A percentile compares a stretch with the other conserved stretches of the same genome.
Evolutionary conservation across 257 asterid species (phyloP).

Genomic region (Catharanthus roseus): DNA sequence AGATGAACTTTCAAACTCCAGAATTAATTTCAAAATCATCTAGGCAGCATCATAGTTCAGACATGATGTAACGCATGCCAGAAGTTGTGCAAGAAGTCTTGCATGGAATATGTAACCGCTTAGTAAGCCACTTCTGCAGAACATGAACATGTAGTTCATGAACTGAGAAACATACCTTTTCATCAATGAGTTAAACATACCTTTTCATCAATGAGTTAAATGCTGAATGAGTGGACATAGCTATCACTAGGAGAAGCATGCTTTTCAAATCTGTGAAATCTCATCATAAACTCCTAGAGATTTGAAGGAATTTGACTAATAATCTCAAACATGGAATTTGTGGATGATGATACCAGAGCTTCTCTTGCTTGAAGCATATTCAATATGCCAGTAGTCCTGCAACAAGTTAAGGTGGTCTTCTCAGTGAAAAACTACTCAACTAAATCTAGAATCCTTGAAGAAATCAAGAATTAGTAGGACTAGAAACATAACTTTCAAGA

Average conservation of each 20-base stretch:
- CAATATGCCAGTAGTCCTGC: conserved; percentile 12
- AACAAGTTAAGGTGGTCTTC: conserved; percentile 1
- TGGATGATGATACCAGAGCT: not conserved
- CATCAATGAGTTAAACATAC: not conserved
- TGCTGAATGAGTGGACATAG: not conserved
- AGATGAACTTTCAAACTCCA: not conserved
- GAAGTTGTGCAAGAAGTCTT: not conserved
- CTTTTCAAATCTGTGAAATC: not conserved
- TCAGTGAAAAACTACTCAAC: not conserved
- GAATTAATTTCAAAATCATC: not conserved
- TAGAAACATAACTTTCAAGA: conserved; percentile 27
- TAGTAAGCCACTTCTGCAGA: not conserved
- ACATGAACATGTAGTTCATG: not conserved
- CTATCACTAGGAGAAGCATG: not conserved
- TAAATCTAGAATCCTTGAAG: not conserved
- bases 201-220: not conserved
- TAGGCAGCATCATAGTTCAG: not conserved
- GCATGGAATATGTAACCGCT: not conserved
- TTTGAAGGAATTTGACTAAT: conserved; percentile 12
- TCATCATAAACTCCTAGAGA: not conserved
- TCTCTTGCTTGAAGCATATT: conserved; percentile 10
- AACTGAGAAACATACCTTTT: not conserved
- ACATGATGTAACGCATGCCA: not conserved
- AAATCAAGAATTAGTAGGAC: not conserved
- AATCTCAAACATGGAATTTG: not conserved